A percentile compares a stretch with the other conserved stretches of the same genome.
Evolutionary conservation across 75 land plant genomes (phyloP).

Genomic region (Pinus tabuliformis): DNA sequence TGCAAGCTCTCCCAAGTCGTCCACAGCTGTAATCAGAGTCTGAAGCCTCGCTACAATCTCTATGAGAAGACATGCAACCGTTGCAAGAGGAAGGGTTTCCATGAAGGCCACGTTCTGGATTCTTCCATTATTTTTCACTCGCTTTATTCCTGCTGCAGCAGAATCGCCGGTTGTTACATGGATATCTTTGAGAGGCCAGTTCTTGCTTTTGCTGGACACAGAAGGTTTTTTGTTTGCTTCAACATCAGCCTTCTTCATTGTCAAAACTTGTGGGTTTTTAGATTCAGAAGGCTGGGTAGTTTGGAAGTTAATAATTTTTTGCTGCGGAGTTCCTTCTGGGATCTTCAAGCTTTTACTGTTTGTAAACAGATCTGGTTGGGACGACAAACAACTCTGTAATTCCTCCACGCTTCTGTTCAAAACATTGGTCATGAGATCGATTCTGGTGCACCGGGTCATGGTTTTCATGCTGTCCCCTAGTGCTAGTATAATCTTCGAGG

Average conservation of each 20-base stretch:
- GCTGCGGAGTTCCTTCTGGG: too few species aligned
- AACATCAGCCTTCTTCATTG: neutral
- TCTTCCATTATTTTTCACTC: too few species aligned
- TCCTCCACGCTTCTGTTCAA: slow-evolving; percentile 43
- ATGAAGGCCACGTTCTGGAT: neutral
- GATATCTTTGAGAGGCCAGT: neutral
- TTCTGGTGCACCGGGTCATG: slow-evolving; percentile 31
- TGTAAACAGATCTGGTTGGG: slow-evolving; percentile 9
- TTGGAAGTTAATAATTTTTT: too few species aligned
- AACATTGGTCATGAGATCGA: slow-evolving; percentile 20
- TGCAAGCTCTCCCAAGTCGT: neutral
- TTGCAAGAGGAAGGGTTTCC: neutral
- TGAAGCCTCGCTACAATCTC: neutral
- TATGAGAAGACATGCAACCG: neutral
- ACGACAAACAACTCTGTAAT: slow-evolving; percentile 25
- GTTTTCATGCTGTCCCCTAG: slow-evolving; percentile 22
- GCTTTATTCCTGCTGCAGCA: neutral
- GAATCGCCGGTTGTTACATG: neutral
- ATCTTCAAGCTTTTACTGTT: too few species aligned
- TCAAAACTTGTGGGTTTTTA: neutral
- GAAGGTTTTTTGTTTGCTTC: too few species aligned
- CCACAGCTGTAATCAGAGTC: neutral
- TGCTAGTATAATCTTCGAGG: slow-evolving; percentile 33
- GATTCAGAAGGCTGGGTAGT: too few species aligned
- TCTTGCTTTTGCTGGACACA: too few species aligned